A percentile compares a stretch with the other conserved stretches of the same genome.
phyloP scores from a whole-genome alignment of 2,329 filamentous ascomycete genomes.

The Teratosphaeria destructans region DNA sequence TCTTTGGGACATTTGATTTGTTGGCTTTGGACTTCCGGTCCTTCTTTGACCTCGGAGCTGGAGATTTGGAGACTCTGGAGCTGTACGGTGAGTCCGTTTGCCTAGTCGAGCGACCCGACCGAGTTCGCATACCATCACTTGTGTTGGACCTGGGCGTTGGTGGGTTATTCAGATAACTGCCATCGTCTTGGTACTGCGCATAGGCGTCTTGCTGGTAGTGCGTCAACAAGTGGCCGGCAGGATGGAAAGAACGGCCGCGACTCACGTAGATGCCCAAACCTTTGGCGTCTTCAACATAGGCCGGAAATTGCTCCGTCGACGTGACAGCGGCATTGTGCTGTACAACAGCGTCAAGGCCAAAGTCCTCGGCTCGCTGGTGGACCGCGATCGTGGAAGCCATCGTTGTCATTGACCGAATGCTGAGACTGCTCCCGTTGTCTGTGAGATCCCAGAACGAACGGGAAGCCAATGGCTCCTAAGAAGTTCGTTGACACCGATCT shows the following conservation, averaged over 20 bases:
- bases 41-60: constrained; percentile 30
- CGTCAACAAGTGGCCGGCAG: constrained; percentile 9
- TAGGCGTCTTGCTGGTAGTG: constrained; percentile 16
- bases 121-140: constrained; percentile 30
- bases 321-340: constrained; percentile 31
- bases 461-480: constrained; percentile 4
- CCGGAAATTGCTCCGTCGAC: constrained; percentile 23
- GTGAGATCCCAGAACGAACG: constrained; percentile 5
- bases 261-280: constrained; percentile 23
- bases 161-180: constrained; percentile 24
- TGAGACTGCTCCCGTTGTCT: constrained; percentile 1
- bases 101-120: constrained; percentile 25
- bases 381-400: constrained; percentile 18
- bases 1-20: constrained; percentile 40
- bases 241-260: constrained; percentile 2
- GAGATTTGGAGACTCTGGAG: constrained; percentile 24
- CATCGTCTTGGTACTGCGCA: constrained; percentile 14
- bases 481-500: constrained; percentile 9
- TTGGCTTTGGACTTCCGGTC: constrained; percentile 34
- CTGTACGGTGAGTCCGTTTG: constrained; percentile 27
- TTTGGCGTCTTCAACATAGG: constrained; percentile 23
- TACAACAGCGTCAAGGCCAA: constrained; percentile 31
- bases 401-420: constrained; percentile 7
- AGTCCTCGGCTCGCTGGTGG: constrained; percentile 18
- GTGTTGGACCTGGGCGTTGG: constrained; percentile 36